Conservation (phyloP, 2,329 filamentous ascomycete species). For the Atkinsonella texensis region DNA sequence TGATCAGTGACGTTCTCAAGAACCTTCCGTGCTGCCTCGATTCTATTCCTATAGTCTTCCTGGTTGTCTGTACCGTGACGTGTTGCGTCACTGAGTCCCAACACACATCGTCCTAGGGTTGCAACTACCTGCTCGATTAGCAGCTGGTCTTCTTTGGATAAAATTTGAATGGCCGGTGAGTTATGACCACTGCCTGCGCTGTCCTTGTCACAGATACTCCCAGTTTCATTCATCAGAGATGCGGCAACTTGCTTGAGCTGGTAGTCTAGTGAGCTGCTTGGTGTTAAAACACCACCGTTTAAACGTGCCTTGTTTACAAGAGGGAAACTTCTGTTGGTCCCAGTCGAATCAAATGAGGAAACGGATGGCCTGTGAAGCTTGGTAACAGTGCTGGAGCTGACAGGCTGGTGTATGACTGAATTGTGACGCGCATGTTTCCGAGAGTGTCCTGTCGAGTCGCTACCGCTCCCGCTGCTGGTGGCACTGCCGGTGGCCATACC, state of each 20-base stretch:
- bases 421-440: conserved; percentile 15
- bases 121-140: conserved; percentile 49
- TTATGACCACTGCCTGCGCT: conserved; percentile 16
- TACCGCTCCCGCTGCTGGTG: conserved; percentile 9
- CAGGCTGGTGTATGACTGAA: conserved; percentile 31
- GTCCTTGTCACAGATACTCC: conserved; percentile 27
- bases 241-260: conserved; percentile 36
- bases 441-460: conserved; percentile 12
- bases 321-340: conserved; percentile 50
- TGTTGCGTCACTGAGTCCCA: conserved; percentile 44
- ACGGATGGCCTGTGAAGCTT: conserved; percentile 41
- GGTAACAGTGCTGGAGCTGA: conserved; percentile 26
- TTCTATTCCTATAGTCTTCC: conserved; percentile 53
- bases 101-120: conserved; percentile 46
- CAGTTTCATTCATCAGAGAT: conserved; percentile 35
- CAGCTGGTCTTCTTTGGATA: conserved; percentile 44
- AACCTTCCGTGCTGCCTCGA: conserved; percentile 63
- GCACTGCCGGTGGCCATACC: neutral
- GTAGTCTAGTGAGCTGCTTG: conserved; percentile 36
- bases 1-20: conserved; percentile 36
- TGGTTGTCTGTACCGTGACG: conserved; percentile 45
- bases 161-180: conserved; percentile 32
- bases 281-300: conserved; percentile 34
- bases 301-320: conserved; percentile 40
- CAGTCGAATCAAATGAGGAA: conserved; percentile 44